Percentiles rank a stretch among this genome's conserved stretches.
Conservation (phyloP, 2,329 filamentous ascomycete species). For the Aspergillus novofumigatus region DNA sequence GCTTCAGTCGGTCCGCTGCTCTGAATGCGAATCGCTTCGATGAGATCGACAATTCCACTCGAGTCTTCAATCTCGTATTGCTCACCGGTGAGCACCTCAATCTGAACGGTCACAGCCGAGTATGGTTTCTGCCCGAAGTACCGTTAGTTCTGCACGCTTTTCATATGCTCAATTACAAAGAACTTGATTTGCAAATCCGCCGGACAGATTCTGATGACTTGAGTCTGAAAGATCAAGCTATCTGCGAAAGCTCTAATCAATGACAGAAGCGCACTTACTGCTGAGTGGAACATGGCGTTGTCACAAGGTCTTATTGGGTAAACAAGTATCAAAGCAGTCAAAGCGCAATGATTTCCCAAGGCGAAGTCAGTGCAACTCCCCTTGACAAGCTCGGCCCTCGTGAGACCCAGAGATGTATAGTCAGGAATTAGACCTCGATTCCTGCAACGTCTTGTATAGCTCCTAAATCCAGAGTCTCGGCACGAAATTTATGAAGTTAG, state of each 20-base stretch:
- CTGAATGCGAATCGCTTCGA: constrained; percentile 91
- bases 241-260: neutral
- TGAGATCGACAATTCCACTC: constrained; percentile 85
- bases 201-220: neutral
- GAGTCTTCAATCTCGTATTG: constrained; percentile 86
- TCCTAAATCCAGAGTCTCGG: neutral
- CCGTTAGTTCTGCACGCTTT: neutral
- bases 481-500: neutral
- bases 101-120: constrained; percentile 85
- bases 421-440: neutral
- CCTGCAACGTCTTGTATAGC: neutral
- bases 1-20: constrained; percentile 81
- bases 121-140: constrained; percentile 65
- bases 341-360: neutral
- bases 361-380: neutral
- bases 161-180: neutral
- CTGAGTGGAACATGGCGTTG: constrained; percentile 33
- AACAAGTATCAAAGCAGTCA: neutral
- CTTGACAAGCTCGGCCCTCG: neutral
- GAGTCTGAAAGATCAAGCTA: neutral
- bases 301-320: neutral
- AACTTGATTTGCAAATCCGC: neutral
- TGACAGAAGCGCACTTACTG: constrained; percentile 20
- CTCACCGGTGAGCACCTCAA: constrained; percentile 87
- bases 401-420: neutral